These are phyloP conservation scores for Neurospora sp. DNA, from an alignment of 495 filamentous ascomycete species.

Conservation along the genomic window DNA sequence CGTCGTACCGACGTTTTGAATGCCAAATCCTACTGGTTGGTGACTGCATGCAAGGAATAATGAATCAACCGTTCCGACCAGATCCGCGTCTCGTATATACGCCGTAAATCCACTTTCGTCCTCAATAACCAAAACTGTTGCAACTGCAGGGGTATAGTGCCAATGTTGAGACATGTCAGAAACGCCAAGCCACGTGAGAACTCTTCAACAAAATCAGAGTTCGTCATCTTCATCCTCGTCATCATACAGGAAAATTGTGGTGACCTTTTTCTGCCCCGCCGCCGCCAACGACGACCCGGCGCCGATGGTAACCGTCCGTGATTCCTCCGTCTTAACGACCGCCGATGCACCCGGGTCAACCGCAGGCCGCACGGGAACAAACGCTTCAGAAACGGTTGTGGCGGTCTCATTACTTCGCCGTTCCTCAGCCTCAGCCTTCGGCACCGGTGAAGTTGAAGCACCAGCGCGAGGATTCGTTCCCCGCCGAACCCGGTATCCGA, in stretches of 20 bases:
- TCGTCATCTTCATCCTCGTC: slow-evolving; percentile 9
- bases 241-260: not conserved
- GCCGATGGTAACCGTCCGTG: not conserved
- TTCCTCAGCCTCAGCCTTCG: not conserved
- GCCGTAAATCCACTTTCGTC: not conserved
- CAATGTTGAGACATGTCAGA: not conserved
- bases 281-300: not conserved
- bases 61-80: not conserved
- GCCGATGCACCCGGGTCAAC: not conserved
- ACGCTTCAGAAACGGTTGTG: not conserved
- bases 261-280: not conserved
- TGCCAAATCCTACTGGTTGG: not conserved
- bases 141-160: not conserved
- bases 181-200: not conserved
- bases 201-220: slow-evolving; percentile 5
- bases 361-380: no score
- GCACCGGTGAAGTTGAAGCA: not conserved
- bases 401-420: not conserved
- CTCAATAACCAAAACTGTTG: not conserved
- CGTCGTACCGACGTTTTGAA: not conserved
- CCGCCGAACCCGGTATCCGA: not conserved
- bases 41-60: not conserved
- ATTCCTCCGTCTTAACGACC: not conserved
- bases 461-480: not conserved
- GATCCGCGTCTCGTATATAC: not conserved